These are phyloP conservation scores for Ochromonas danica DNA, from an alignment of 108 stramenopile genomes.

Conservation along the genomic window DNA sequence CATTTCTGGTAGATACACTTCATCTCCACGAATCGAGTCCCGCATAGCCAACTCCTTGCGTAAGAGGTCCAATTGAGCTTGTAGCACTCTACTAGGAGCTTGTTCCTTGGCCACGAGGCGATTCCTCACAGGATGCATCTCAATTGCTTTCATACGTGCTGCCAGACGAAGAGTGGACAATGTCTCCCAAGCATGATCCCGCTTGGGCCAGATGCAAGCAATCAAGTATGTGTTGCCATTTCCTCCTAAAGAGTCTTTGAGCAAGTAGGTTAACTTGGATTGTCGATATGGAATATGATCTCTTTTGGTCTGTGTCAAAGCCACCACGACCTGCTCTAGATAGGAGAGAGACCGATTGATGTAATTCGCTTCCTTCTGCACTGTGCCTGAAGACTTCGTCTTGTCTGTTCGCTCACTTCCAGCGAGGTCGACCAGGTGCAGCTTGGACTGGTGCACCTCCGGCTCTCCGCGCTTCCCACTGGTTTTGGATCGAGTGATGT, in stretches of 20 bases:
- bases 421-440: constrained; percentile 50
- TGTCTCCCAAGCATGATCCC: constrained; percentile 42
- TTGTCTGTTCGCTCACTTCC: constrained; percentile 43
- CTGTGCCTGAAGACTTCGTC: constrained; percentile 33
- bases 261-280: constrained; percentile 44
- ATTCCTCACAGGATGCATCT: constrained; percentile 41
- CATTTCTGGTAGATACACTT: no score
- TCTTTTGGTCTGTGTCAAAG: constrained; percentile 34
- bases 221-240: constrained; percentile 46
- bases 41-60: constrained; percentile 41
- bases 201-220: constrained; percentile 52
- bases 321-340: constrained; percentile 54
- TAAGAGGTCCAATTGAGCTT: constrained; percentile 24
- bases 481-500: constrained; percentile 26
- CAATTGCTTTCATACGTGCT: constrained; percentile 42
- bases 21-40: no score
- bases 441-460: constrained; percentile 31
- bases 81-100: background rate
- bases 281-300: constrained; percentile 51
- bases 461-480: background rate
- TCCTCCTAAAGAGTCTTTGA: constrained; percentile 49
- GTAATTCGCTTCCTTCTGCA: constrained; percentile 44
- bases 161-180: constrained; percentile 46
- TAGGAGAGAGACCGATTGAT: constrained; percentile 55
- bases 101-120: background rate